Conservation (phyloP, 2,329 filamentous ascomycete species). For the Fusarium sp. region DNA sequence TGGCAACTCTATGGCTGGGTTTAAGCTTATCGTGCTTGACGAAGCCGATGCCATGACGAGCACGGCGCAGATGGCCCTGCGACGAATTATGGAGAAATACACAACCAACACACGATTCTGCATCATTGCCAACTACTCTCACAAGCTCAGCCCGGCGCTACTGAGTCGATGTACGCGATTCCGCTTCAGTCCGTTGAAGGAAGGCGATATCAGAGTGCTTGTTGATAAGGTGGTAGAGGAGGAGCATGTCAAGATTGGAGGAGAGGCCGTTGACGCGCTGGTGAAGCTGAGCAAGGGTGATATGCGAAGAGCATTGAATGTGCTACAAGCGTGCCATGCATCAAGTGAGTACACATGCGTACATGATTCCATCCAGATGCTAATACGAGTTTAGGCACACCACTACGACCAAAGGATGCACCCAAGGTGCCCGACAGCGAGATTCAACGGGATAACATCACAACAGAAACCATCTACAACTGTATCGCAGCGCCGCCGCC, state of each 20-base stretch:
- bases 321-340: conserved; percentile 95
- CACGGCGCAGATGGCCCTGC: conserved; percentile 96
- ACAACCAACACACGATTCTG: conserved; percentile 98
- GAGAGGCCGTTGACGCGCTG: conserved; percentile 85
- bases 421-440: conserved; percentile 74
- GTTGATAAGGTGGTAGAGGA: conserved; percentile 93
- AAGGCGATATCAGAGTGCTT: conserved; percentile 84
- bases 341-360: conserved; percentile 73
- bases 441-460: conserved; percentile 81
- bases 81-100: conserved; percentile 99
- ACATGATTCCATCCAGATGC: neutral
- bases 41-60: conserved; percentile 99
- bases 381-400: conserved; percentile 68
- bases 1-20: conserved; percentile 74
- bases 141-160: conserved; percentile 94
- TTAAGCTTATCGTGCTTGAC: conserved; percentile 97
- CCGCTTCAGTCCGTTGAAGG: conserved; percentile 93
- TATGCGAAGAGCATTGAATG: conserved; percentile 95
- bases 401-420: conserved; percentile 72
- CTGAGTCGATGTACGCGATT: conserved; percentile 95
- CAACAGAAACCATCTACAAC: conserved; percentile 96
- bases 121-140: conserved; percentile 98
- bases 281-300: conserved; percentile 93
- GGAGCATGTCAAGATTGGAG: conserved; percentile 86
- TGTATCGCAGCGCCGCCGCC: conserved; percentile 97